phyloP scores from a whole-genome alignment of 306 rosid species.

The Citrullus amarus region DNA sequence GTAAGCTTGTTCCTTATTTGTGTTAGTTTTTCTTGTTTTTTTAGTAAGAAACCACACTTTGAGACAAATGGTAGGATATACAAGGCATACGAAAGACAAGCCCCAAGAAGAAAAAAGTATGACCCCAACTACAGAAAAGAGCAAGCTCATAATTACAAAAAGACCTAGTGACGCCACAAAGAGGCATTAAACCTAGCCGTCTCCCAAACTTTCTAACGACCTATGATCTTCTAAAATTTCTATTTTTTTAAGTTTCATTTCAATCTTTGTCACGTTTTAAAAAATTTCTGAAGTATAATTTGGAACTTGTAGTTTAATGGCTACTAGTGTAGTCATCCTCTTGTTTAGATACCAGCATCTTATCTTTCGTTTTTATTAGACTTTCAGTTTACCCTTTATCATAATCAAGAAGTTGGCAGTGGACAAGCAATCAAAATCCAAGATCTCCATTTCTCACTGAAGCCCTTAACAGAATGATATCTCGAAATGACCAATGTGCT shows the following conservation, averaged over 20 bases:
- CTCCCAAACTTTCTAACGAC: too few relatives aligned
- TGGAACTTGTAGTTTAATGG: background rate
- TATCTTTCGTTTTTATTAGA: background rate
- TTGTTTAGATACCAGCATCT: background rate
- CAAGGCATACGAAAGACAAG: too few relatives aligned
- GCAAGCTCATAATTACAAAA: too few relatives aligned
- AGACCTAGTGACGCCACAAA: too few relatives aligned
- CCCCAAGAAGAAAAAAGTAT: too few relatives aligned
- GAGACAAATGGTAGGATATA: background rate
- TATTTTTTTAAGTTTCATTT: too few relatives aligned
- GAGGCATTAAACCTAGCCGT: too few relatives aligned
- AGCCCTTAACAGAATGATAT: background rate
- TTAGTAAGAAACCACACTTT: background rate
- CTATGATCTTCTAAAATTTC: too few relatives aligned
- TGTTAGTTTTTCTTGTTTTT: background rate
- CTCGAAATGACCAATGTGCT: background rate
- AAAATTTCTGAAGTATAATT: background rate
- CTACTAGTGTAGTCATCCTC: background rate
- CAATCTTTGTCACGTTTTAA: background rate
- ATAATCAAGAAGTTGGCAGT: background rate
- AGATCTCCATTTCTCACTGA: background rate
- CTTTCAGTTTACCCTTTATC: background rate
- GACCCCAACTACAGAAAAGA: too few relatives aligned
- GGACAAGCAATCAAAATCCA: background rate
- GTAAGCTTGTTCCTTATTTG: slow-evolving; percentile 23